Evolutionary conservation across 169 alveolate genomes (phyloP), one percentile per base, ranked within the genome.

Genomic region (Babesia ovis): DNA sequence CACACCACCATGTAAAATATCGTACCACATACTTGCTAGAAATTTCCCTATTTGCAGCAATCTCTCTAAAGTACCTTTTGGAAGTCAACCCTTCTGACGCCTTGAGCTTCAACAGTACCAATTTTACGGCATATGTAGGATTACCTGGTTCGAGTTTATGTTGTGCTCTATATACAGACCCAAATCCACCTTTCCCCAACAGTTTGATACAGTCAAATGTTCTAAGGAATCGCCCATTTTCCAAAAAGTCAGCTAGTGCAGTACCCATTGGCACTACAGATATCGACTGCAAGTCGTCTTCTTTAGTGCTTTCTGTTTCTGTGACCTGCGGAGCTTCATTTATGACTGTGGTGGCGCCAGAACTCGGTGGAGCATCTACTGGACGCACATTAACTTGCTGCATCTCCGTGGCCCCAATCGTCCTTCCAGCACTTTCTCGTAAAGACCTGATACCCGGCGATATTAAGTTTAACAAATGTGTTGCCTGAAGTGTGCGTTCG

Each of bases 1-100:
- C 97, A 58, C 96, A 93, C 97, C 97, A 93, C 97, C 97, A 93
- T n/a, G 95, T 93, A 70, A 88, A 93, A 77, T 92, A 93, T 20
- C 97, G 79, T 31, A 92, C 97, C 45, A 93, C 97, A 68, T 93
- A 92, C 72, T 93, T 93, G 79, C 96, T 92, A 69, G 84, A 85
- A 6, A 92, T 90, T 32, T 91, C 94, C 43, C 96, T 74, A 77
- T 91, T 91, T 35, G 97, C 96, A 22, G 95, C 93, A 14, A 93
- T 92, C 79, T 93, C 97, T 42, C 97, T 77, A 62, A 93, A 93
- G 70, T 91, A 92, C 42, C 96, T 56, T 48, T 93, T 85, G 34
- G 93, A 81, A 27, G 91, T 89, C 12, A 93, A 77, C 41, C 90
- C 95, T 56, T 91, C 95, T 31, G 86, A 83, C 31, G 93, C 89